Percentiles rank a stretch among this genome's conserved stretches.
phyloP scores from a whole-genome alignment of 768 basidiomycete species.

The Boletus vinaceobasis region DNA sequence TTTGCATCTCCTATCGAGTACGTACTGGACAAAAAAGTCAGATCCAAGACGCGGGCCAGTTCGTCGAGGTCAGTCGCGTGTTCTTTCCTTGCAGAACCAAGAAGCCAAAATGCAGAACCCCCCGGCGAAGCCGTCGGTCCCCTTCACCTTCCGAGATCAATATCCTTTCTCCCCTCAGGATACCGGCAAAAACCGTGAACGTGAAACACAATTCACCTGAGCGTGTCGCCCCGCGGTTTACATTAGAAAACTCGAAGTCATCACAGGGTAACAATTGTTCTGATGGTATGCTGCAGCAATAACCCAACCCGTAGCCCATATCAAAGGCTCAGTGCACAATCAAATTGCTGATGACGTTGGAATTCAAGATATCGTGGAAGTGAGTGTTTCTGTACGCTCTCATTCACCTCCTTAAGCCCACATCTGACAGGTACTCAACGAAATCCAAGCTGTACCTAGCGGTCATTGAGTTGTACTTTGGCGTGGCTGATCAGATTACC shows the following conservation, averaged over 20 bases:
- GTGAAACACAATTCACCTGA: background rate
- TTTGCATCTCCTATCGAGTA: slow-evolving; percentile 30
- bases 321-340: background rate
- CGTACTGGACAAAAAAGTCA: slow-evolving; percentile 2
- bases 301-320: background rate
- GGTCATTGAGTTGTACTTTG: background rate
- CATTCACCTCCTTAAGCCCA: background rate
- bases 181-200: background rate
- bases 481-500: slow-evolving; percentile 14
- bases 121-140: background rate
- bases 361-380: slow-evolving; percentile 42
- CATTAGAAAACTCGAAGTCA: slow-evolving; percentile 1
- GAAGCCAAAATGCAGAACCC: background rate
- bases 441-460: slow-evolving; percentile 44
- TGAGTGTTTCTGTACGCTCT: slow-evolving; percentile 20
- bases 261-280: slow-evolving; percentile 3
- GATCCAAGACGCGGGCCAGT: background rate
- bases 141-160: slow-evolving; percentile 4
- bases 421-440: slow-evolving; percentile 41
- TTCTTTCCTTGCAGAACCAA: background rate
- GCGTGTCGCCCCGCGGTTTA: slow-evolving; percentile 1
- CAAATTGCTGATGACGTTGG: slow-evolving; percentile 7
- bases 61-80: slow-evolving; percentile 6
- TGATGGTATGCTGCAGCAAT: background rate
- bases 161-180: slow-evolving; percentile 17